phyloP scores from a whole-genome alignment of 257 asterid species.

The Leonotis leonurus region DNA sequence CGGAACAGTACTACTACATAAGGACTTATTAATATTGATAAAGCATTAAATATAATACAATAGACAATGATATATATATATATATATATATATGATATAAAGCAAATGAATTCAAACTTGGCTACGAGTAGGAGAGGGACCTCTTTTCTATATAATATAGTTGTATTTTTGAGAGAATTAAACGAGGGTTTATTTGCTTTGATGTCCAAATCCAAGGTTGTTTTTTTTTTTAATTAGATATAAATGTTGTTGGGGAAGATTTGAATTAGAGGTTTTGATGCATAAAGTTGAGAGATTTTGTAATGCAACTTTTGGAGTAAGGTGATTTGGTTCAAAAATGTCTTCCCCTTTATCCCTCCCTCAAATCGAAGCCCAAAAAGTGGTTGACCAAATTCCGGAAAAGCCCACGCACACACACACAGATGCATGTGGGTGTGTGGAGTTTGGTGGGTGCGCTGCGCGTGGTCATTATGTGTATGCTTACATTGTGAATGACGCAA shows the following conservation, averaged over 20 bases:
- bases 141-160: too few species aligned
- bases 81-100: too few species aligned
- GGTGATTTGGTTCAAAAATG: conserved; percentile 26
- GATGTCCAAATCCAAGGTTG: conserved; percentile 24
- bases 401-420: conserved; percentile 1
- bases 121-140: neutral
- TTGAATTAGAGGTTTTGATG: conserved; percentile 38
- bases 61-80: too few species aligned
- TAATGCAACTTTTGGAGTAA: conserved; percentile 31
- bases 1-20: too few species aligned
- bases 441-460: conserved; percentile 78
- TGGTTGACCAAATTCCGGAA: conserved; percentile 12
- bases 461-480: conserved; percentile 51
- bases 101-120: neutral
- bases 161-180: neutral
- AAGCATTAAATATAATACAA: too few species aligned
- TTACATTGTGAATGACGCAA: conserved; percentile 61
- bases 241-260: conserved; percentile 12
- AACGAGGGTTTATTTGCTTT: neutral
- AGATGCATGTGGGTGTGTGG: conserved; percentile 10
- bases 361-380: conserved; percentile 15
- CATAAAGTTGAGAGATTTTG: conserved; percentile 38
- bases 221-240: neutral
- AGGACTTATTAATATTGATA: too few species aligned
- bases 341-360: conserved; percentile 9